Base-by-base conservation (phyloP, 345 rosid genomes). In the Citrus reticulata region DNA sequence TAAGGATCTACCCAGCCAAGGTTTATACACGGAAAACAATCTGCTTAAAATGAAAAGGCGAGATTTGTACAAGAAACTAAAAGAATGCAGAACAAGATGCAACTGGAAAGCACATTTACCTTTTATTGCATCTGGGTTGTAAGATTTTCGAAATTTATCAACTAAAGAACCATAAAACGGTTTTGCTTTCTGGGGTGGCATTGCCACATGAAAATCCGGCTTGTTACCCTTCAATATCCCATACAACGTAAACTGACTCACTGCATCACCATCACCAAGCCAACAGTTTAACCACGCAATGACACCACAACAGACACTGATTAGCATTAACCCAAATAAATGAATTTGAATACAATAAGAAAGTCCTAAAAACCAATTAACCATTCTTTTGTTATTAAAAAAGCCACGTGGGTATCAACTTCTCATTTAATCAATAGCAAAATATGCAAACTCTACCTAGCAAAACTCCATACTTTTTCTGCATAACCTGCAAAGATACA, bases 151-250 rank as follows among this genome's bases (percentile, higher is more conserved):
- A 72, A 93, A 94, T 76, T 79, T 88, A 32, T 93, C 95, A 0
- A 93, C 90, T 57, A 94, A 72, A 22, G 93, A 87, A 42, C 89
- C 92, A 49, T 93, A 95, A 83, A 90, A 92, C 0, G 97, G 88
- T 75, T 87, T 92, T 0, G 99, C 98, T 72, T 85, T 87, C 79
- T 91, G 87, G 25, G 98, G 98, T 0, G 99, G 91, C 98, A 95
- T 93, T 0, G 98, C 99, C 30, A 92, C 90, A 64, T 95, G 98
- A 87, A 93, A 95, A 88, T 95, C 98, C 0, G 95, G 98, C 90
- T 93, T 95, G 92, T 95, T 95, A 73, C 99, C 99, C 93, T 95
- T 93, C 90, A 95, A 77, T 82, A 93, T 22, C 72, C 97, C 98
- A 83, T 90, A 95, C 81, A 95, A 80, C 63, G 97, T 93, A 82